Conservation (phyloP, 2,329 filamentous ascomycete species). For the Dichotomopilus funicola region DNA sequence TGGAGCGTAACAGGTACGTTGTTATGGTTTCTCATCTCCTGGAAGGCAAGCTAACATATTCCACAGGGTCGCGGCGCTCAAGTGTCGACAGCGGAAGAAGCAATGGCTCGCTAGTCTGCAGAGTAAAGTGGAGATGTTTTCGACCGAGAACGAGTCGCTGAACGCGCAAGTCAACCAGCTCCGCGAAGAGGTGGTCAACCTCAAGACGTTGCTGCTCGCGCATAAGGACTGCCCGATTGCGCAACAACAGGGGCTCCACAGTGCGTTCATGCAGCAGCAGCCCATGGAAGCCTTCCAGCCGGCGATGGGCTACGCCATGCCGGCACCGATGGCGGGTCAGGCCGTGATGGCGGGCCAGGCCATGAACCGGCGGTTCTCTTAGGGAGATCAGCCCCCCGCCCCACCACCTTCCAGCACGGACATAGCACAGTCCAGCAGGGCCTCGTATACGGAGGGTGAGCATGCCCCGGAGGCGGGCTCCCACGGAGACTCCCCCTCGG, state of each 20-base stretch:
- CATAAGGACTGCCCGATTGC: slow-evolving; percentile 96
- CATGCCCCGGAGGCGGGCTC: no score
- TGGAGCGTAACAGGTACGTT: slow-evolving; percentile 86
- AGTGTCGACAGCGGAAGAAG: slow-evolving; percentile 97
- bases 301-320: slow-evolving; percentile 56
- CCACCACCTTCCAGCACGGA: no score
- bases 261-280: slow-evolving; percentile 50
- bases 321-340: slow-evolving; percentile 44
- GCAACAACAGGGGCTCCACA: slow-evolving; percentile 70
- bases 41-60: not conserved
- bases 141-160: slow-evolving; percentile 82
- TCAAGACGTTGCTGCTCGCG: slow-evolving; percentile 86
- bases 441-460: no score
- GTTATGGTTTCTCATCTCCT: not conserved
- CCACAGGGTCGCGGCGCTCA: slow-evolving; percentile 81
- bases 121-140: slow-evolving; percentile 88
- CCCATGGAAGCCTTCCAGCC: slow-evolving; percentile 47
- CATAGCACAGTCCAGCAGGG: no score
- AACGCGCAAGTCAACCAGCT: slow-evolving; percentile 76
- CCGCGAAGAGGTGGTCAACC: slow-evolving; percentile 86
- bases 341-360: slow-evolving; percentile 38
- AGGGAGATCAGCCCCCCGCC: slow-evolving; percentile 19
- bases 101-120: slow-evolving; percentile 96
- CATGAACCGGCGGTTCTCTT: slow-evolving; percentile 52
- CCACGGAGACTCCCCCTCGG: no score